These are phyloP conservation scores for Stephania japonica DNA, from an alignment of 164 flowering plant genomes.

Conservation along the genomic window DNA sequence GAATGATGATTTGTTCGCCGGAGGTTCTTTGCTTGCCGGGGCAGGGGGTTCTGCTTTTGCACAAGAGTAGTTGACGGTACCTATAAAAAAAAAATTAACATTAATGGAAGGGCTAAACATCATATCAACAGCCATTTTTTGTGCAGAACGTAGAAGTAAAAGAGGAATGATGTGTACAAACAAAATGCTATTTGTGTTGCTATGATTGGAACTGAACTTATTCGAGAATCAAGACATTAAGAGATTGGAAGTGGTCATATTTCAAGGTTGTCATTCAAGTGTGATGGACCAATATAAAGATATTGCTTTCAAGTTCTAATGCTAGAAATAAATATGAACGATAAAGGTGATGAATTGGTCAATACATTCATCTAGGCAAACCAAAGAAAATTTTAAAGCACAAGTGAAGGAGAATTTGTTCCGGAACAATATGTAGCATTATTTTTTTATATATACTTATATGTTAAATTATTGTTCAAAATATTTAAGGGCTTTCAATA, in stretches of 20 bases:
- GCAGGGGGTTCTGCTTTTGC: slow-evolving; percentile 29
- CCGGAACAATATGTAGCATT: too few relatives aligned
- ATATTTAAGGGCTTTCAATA: too few relatives aligned
- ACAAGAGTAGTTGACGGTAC: slow-evolving; percentile 16
- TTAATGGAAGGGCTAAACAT: background rate
- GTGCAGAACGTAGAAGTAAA: background rate
- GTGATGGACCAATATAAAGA: background rate
- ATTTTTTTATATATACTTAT: too few relatives aligned
- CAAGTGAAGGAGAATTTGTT: too few relatives aligned
- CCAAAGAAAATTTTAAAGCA: too few relatives aligned
- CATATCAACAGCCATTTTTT: background rate
- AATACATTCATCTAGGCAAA: too few relatives aligned
- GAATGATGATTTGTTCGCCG: slow-evolving; percentile 30
- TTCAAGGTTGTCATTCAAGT: background rate
- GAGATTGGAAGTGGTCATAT: background rate
- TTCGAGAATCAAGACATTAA: too few relatives aligned
- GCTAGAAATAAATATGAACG: background rate
- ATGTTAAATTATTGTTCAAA: too few relatives aligned
- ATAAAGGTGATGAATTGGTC: background rate
- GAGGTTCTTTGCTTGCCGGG: slow-evolving; percentile 18
- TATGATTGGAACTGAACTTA: background rate
- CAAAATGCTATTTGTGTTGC: background rate
- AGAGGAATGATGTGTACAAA: background rate
- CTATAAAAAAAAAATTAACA: slow-evolving; percentile 3
- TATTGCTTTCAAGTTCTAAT: background rate